These are phyloP conservation scores for Nicotiana rustica DNA, from an alignment of 305 asterid species.

Conservation along the genomic window DNA sequence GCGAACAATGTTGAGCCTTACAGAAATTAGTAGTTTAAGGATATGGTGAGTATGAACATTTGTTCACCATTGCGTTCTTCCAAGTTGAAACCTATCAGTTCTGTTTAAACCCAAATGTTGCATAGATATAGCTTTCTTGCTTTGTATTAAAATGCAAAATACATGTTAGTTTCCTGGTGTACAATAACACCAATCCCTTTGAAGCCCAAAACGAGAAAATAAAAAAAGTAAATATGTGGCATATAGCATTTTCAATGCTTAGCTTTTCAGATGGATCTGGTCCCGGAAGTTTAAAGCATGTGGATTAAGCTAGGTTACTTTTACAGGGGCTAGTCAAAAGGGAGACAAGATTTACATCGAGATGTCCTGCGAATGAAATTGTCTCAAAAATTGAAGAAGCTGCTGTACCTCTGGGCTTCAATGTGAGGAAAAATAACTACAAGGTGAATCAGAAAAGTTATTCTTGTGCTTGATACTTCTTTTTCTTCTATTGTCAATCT, in stretches of 20 bases:
- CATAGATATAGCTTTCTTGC: neutral
- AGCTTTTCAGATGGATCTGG: conserved; percentile 11
- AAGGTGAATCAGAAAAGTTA: conserved; percentile 56
- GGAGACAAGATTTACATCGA: conserved; percentile 93
- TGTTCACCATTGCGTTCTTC: conserved; percentile 19
- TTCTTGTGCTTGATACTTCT: neutral
- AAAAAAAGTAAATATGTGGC: neutral
- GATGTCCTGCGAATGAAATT: conserved; percentile 79
- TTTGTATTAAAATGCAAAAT: neutral
- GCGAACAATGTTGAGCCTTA: neutral
- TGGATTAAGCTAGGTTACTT: conserved; percentile 22
- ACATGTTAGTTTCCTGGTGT: conserved; percentile 11
- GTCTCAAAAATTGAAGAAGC: conserved; percentile 88
- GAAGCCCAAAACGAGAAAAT: conserved; percentile 14
- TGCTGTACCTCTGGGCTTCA: conserved; percentile 91
- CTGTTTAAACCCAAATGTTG: conserved; percentile 9
- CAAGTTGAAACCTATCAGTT: conserved; percentile 23
- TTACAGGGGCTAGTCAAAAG: conserved; percentile 82
- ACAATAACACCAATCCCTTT: conserved; percentile 6
- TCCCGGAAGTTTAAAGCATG: conserved; percentile 20
- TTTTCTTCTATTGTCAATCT: neutral
- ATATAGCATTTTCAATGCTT: neutral
- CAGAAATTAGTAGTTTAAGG: neutral
- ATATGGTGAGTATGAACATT: neutral
- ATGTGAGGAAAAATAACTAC: conserved; percentile 86